A percentile compares a stretch with the other conserved stretches of the same genome.
phyloP scores from a whole-genome alignment of 371 early-diverging fungal species.

The Mucor velutinosus region DNA sequence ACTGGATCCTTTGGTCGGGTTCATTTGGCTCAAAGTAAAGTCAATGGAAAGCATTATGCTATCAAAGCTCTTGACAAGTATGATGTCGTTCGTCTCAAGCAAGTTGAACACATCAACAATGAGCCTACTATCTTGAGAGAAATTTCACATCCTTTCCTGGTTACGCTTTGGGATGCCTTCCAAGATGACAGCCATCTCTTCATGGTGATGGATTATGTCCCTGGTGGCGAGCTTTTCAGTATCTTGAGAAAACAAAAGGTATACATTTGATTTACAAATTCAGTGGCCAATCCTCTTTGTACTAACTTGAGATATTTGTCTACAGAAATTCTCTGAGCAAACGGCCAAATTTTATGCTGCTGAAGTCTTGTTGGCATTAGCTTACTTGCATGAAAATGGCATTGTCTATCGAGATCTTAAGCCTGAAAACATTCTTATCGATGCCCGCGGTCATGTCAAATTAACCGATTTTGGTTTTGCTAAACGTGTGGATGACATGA shows the following conservation, averaged over 20 bases:
- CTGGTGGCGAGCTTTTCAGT: conserved; percentile 94
- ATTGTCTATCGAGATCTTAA: conserved; percentile 98
- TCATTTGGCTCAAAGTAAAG: conserved; percentile 57
- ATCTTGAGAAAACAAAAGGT: conserved; percentile 69
- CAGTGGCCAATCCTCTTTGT: background rate
- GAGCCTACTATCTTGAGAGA: conserved; percentile 86
- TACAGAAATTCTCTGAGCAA: conserved; percentile 86
- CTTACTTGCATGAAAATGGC: conserved; percentile 91
- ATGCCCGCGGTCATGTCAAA: conserved; percentile 92
- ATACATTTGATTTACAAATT: conserved; percentile 38
- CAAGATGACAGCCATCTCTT: conserved; percentile 89
- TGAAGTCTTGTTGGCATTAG: conserved; percentile 81
- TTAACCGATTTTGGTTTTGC: conserved; percentile 99
- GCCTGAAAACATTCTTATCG: conserved; percentile 91
- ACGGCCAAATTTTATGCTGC: conserved; percentile 84
- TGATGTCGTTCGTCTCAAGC: conserved; percentile 92
- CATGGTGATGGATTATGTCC: conserved; percentile 95
- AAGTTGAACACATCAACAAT: conserved; percentile 89
- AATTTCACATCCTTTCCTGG: conserved; percentile 88
- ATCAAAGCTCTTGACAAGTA: conserved; percentile 92
- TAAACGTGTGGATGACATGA: conserved; percentile 89
- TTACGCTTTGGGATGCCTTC: conserved; percentile 90
- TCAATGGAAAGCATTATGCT: conserved; percentile 67
- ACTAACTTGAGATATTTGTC: conserved; percentile 53
- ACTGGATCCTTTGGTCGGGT: conserved; percentile 75